phyloP scores from a whole-genome alignment of 1,284 basidiomycete species.

The Trichosporon sp. region DNA sequence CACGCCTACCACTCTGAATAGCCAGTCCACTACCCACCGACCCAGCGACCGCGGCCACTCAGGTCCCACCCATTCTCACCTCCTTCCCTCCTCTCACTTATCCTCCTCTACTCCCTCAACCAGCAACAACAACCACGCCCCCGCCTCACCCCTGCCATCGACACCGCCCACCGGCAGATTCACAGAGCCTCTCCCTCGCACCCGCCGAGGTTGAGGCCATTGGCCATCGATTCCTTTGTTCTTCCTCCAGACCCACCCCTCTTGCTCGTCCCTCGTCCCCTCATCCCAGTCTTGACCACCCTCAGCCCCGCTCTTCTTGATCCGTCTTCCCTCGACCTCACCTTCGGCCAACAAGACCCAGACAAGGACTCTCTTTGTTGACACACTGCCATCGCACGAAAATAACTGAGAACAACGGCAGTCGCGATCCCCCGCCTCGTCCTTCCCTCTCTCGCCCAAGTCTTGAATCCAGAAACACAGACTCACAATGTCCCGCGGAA shows the following conservation, averaged over 20 bases:
- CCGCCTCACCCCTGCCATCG: not conserved
- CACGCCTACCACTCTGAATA: not conserved
- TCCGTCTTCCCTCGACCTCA: no score
- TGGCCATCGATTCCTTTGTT: not conserved
- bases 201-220: not conserved
- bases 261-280: not conserved
- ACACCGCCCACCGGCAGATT: not conserved
- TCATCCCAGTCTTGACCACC: not conserved
- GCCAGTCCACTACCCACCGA: no score
- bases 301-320: no score
- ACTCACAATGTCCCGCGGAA: not conserved
- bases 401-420: no score
- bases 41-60: not conserved
- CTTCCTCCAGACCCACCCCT: not conserved
- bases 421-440: no score
- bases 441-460: not conserved
- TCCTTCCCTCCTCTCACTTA: not conserved
- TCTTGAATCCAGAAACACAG: not conserved
- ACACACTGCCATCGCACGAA: no score
- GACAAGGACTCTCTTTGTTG: no score
- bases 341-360: no score
- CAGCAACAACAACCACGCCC: not conserved
- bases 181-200: not conserved
- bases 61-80: not conserved
- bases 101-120: not conserved